These are phyloP conservation scores for Ophiostoma australiae DNA, from an alignment of 2,329 filamentous ascomycete genomes.

Conservation along the genomic window DNA sequence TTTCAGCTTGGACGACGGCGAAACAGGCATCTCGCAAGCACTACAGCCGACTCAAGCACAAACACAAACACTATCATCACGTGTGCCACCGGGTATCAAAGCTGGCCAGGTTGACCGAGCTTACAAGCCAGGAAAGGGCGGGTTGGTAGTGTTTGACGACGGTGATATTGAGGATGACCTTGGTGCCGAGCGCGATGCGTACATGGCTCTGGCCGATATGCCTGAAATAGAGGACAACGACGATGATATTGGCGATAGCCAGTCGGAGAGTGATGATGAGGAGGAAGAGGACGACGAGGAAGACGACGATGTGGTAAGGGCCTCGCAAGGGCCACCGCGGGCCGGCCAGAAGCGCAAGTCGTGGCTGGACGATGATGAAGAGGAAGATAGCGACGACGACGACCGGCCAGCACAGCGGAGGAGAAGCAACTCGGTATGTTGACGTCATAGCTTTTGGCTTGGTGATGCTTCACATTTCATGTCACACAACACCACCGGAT, in stretches of 20 bases:
- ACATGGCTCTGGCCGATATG: slow-evolving; percentile 82
- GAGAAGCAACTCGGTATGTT: slow-evolving; percentile 77
- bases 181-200: slow-evolving; percentile 68
- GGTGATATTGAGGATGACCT: slow-evolving; percentile 89
- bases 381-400: slow-evolving; percentile 69
- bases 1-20: slow-evolving; percentile 28
- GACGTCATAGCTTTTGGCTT: slow-evolving; percentile 22
- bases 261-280: slow-evolving; percentile 67
- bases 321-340: neutral
- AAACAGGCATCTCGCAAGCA: slow-evolving; percentile 20
- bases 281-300: slow-evolving; percentile 45
- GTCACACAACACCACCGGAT: neutral
- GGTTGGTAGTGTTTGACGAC: slow-evolving; percentile 91
- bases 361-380: slow-evolving; percentile 65
- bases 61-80: slow-evolving; percentile 26
- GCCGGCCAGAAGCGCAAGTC: slow-evolving; percentile 60
- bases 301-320: slow-evolving; percentile 40
- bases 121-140: slow-evolving; percentile 75
- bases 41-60: slow-evolving; percentile 39
- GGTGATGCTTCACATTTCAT: slow-evolving; percentile 23
- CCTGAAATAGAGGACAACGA: slow-evolving; percentile 68
- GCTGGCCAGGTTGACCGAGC: slow-evolving; percentile 65
- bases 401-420: slow-evolving; percentile 73
- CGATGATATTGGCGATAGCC: slow-evolving; percentile 61
- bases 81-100: slow-evolving; percentile 61